Evolutionary conservation across 768 basidiomycete genomes (phyloP).

Genomic region (Lentinula sp.): DNA sequence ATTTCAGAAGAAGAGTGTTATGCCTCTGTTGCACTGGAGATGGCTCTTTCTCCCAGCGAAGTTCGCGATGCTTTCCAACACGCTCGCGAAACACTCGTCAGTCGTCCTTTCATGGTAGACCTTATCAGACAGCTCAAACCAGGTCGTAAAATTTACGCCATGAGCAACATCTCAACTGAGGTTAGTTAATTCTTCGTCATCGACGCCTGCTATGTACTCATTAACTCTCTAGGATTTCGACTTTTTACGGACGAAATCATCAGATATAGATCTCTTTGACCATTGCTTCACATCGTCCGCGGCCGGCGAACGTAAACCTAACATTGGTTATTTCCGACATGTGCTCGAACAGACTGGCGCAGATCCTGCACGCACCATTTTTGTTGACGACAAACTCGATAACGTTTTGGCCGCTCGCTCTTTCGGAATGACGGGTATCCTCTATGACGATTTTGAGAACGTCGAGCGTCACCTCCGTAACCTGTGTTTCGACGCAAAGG

Average conservation of each 20-base stretch:
- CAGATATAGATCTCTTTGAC: slow-evolving; percentile 43
- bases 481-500: slow-evolving; percentile 38
- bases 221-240: slow-evolving; percentile 27
- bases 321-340: slow-evolving; percentile 45
- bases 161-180: slow-evolving; percentile 54
- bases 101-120: slow-evolving; percentile 36
- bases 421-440: slow-evolving; percentile 48
- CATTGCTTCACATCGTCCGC: slow-evolving; percentile 45
- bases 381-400: slow-evolving; percentile 56
- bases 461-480: slow-evolving; percentile 43
- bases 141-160: slow-evolving; percentile 39
- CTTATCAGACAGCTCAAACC: slow-evolving; percentile 41
- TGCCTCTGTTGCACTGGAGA: slow-evolving; percentile 30
- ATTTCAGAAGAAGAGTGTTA: slow-evolving; percentile 41
- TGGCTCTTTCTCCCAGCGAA: slow-evolving; percentile 28
- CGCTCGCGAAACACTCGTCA: slow-evolving; percentile 40
- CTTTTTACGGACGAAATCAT: slow-evolving; percentile 33
- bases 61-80: slow-evolving; percentile 38
- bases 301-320: slow-evolving; percentile 50
- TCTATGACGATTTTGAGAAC: slow-evolving; percentile 34
- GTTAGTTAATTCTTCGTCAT: background rate
- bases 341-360: slow-evolving; percentile 37
- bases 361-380: slow-evolving; percentile 42
- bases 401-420: slow-evolving; percentile 54
- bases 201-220: background rate